These are phyloP conservation scores for Heritiera fomes DNA, from an alignment of 345 rosid genomes.

Conservation along the genomic window DNA sequence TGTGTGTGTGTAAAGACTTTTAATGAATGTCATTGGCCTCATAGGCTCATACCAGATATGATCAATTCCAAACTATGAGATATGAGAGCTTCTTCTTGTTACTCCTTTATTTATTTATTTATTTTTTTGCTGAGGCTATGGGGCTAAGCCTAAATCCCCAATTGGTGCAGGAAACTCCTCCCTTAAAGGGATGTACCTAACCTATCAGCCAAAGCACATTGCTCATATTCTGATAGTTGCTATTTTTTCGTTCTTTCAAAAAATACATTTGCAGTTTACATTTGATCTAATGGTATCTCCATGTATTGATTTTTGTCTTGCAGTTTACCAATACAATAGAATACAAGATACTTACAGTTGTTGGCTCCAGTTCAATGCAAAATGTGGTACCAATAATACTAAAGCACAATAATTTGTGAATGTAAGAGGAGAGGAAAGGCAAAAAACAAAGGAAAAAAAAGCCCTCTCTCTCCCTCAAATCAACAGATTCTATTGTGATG, in stretches of 20 bases:
- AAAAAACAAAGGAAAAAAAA: background rate
- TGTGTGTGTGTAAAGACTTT: background rate
- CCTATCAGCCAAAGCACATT: background rate
- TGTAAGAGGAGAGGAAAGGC: background rate
- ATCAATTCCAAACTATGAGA: background rate
- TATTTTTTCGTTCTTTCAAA: background rate
- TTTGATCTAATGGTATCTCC: background rate
- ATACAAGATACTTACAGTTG: background rate
- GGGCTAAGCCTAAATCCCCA: background rate
- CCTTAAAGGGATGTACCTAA: background rate
- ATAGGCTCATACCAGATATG: background rate
- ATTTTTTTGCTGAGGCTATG: background rate
- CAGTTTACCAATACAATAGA: background rate
- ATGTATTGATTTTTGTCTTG: background rate
- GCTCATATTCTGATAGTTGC: background rate
- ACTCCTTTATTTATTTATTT: no score
- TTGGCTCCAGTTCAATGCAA: background rate
- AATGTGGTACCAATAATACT: background rate
- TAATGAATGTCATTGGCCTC: background rate
- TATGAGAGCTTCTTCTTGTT: background rate
- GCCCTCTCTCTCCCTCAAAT: background rate
- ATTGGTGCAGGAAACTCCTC: background rate
- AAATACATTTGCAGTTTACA: background rate
- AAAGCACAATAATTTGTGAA: background rate
- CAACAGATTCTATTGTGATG: background rate